Base-by-base conservation (phyloP, 1,139 yeast genomes). In the Saccharomyces hybrid region DNA sequence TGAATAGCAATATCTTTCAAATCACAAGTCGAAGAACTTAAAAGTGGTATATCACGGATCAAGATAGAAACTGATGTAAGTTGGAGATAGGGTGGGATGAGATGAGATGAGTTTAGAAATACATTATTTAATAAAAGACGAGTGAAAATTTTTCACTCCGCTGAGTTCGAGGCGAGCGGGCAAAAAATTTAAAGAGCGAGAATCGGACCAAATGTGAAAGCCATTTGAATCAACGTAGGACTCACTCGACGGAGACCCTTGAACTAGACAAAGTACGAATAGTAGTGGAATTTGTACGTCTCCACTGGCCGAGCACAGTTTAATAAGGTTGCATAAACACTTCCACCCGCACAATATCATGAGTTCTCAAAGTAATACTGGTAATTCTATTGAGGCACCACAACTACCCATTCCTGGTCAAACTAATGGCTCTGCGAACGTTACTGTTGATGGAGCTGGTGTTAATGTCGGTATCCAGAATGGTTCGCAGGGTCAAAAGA, bases 351-450 rank as follows among this genome's bases (percentile, higher is more conserved):
- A 29, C 14, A 16, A 31, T 16, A 26, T n/a, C 8, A 49, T 51
- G 54, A 53, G 50, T 31, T 20, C 44, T 11, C 44, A 38, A 23
- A 25, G 26, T 47, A 32, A 48, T 41, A 49, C 26, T 11, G 47
- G 23, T 20, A 73, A 70, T 56, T 65, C 69, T 50, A 76, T 82
- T 68, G 82, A 80, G 56, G 78, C 78, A 31, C 88, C 88, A 42
- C 76, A 82, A 47, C 74, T 82, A 56, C 78, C 84, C 48, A 78
- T 82, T 51, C 85, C 86, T 1, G 85, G 86, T 5, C 60, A 60
- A 48, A 51, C 54, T 32, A 57, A 56, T 51, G 51, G 54, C 28
- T 52, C 41, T 16, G 25, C 48, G 26, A 72, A 27, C 16, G 34
- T 14, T 20, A 28, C 14, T 13, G 29, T 29, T 34, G 14, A n/a